Percentiles rank a stretch among this genome's conserved stretches.
Conservation (phyloP, 164 flowering plant genomes). For the Chloranthus sessilifolius region DNA sequence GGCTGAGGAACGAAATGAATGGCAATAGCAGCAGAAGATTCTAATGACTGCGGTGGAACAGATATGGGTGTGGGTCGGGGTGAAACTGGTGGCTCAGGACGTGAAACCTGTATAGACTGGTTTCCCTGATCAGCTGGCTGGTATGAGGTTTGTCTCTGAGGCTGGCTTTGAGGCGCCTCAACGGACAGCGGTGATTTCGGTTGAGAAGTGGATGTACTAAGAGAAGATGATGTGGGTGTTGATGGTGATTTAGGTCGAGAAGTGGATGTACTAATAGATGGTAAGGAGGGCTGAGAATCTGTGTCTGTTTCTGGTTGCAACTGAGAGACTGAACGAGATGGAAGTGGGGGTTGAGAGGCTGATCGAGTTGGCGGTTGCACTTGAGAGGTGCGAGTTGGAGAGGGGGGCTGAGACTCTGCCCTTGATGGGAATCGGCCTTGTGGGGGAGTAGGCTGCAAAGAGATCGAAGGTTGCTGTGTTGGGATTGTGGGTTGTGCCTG, state of each 20-base stretch:
- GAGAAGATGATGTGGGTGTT: background rate
- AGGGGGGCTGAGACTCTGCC: constrained; percentile 7
- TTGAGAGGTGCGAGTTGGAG: constrained; percentile 3
- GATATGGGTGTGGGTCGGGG: constrained; percentile 1
- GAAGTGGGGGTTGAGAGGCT: constrained; percentile 15
- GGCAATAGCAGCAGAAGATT: constrained; percentile 5
- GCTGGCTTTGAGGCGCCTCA: no score
- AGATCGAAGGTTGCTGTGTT: constrained; percentile 5
- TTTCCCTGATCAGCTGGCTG: no score
- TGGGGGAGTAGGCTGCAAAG: constrained; percentile 10
- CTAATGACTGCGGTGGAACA: constrained; percentile 5
- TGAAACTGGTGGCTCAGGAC: background rate
- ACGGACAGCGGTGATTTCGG: constrained; percentile 7
- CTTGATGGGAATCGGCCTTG: constrained; percentile 6
- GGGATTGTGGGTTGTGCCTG: background rate
- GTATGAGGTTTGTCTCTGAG: no score
- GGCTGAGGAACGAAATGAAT: constrained; percentile 5
- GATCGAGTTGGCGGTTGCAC: constrained; percentile 6
- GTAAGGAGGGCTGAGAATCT: background rate
- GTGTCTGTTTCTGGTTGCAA: constrained; percentile 8
- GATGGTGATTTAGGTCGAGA: constrained; percentile 4
- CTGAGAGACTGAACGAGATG: constrained; percentile 17
- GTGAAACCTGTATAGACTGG: background rate
- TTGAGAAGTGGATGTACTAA: background rate
- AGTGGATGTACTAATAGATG: background rate